Evolutionary conservation across 1,139 yeast species (phyloP).

Genomic region (Kodamaea fungicola): DNA sequence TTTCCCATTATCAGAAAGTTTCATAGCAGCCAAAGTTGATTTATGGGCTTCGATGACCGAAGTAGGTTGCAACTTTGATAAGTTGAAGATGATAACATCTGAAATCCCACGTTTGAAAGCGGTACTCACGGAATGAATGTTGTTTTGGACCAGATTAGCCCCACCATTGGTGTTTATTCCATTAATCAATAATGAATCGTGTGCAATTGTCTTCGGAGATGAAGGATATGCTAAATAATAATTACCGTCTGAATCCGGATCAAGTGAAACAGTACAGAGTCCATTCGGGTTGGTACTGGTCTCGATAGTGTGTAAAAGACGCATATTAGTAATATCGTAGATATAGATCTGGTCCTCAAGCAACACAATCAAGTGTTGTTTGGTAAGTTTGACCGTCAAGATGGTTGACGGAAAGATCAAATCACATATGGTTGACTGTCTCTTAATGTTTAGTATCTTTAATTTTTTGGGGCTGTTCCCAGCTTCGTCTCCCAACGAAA

Average conservation of each 20-base stretch:
- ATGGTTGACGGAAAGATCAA: slow-evolving; percentile 85
- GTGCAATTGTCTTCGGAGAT: slow-evolving; percentile 54
- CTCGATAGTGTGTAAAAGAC: slow-evolving; percentile 81
- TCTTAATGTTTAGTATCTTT: slow-evolving; percentile 77
- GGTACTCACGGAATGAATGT: slow-evolving; percentile 43
- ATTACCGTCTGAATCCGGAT: slow-evolving; percentile 32
- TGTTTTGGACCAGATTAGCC: slow-evolving; percentile 38
- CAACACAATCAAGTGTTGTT: slow-evolving; percentile 69
- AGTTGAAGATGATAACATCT: slow-evolving; percentile 83
- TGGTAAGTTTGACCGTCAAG: slow-evolving; percentile 72
- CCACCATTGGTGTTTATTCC: slow-evolving; percentile 49
- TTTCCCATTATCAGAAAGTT: slow-evolving; percentile 77
- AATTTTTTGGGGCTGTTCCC: slow-evolving; percentile 77
- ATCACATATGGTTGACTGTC: slow-evolving; percentile 72
- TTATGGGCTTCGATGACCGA: slow-evolving; percentile 94
- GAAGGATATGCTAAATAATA: slow-evolving; percentile 86
- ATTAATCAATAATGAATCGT: slow-evolving; percentile 39
- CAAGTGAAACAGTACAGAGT: slow-evolving; percentile 64
- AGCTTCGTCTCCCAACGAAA: slow-evolving; percentile 84
- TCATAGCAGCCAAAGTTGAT: slow-evolving; percentile 73
- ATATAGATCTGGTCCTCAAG: slow-evolving; percentile 84
- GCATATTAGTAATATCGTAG: slow-evolving; percentile 87
- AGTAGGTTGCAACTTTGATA: slow-evolving; percentile 73
- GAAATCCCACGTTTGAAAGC: slow-evolving; percentile 58
- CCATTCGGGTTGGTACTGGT: slow-evolving; percentile 69